A percentile compares a stretch with the other conserved stretches of the same genome.
Evolutionary conservation across 768 basidiomycete genomes (phyloP).

Genomic region (Leccinum aurantiacum): DNA sequence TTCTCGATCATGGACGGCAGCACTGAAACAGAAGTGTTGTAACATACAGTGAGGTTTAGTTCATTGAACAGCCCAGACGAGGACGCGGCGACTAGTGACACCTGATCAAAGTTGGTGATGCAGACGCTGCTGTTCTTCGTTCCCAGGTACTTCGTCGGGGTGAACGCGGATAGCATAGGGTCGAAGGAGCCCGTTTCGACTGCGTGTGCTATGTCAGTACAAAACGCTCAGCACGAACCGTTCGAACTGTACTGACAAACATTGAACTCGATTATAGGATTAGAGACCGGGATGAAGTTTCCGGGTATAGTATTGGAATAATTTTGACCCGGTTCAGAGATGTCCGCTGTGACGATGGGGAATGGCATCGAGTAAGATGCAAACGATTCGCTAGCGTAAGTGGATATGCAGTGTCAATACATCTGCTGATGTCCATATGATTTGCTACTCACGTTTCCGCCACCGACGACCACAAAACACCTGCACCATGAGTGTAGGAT

Average conservation of each 20-base stretch:
- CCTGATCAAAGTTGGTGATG: constrained; percentile 38
- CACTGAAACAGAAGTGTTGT: background rate
- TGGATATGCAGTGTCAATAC: constrained; percentile 1
- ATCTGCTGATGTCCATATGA: background rate
- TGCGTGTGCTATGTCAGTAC: constrained; percentile 13
- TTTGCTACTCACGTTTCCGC: constrained; percentile 32
- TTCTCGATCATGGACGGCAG: background rate
- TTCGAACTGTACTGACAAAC: constrained; percentile 24
- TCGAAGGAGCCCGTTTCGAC: constrained; percentile 45
- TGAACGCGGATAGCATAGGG: constrained; percentile 45
- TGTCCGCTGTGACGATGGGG: constrained; percentile 37
- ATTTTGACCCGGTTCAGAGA: constrained; percentile 28
- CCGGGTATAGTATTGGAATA: constrained; percentile 20
- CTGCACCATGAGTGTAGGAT: constrained; percentile 34
- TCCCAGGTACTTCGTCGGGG: constrained; percentile 46
- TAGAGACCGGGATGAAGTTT: constrained; percentile 31
- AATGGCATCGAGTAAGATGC: constrained; percentile 37
- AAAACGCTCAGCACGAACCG: background rate
- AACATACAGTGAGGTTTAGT: constrained; percentile 29
- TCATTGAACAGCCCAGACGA: constrained; percentile 39
- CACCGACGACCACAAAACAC: constrained; percentile 36
- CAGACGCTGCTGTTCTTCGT: constrained; percentile 34
- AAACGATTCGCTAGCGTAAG: constrained; percentile 32
- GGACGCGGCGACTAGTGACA: constrained; percentile 38
- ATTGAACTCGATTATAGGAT: constrained; percentile 38